Percentiles rank a stretch among this genome's conserved stretches.
Conservation (phyloP, 129 eudicot genomes). For the Lonicera japonica region DNA sequence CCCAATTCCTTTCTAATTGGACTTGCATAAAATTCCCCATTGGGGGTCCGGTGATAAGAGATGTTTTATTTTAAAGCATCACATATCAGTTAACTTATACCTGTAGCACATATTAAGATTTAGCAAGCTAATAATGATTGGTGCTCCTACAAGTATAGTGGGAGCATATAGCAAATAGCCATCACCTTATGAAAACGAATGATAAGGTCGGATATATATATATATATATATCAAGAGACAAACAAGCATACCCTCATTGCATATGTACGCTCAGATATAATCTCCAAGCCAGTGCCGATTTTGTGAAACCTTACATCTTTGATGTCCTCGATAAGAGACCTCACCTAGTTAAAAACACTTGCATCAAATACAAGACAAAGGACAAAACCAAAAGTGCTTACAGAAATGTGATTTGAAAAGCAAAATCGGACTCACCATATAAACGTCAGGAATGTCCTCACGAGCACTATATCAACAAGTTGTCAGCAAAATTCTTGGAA, state of each 20-base stretch:
- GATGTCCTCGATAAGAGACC: slow-evolving; percentile 95
- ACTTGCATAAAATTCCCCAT: too few species aligned
- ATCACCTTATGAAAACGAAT: too few species aligned
- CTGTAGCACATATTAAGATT: too few species aligned
- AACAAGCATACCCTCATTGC: slow-evolving; percentile 68
- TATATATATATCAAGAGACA: too few species aligned
- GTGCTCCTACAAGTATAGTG: too few species aligned
- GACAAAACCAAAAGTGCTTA: background rate
- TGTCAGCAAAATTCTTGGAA: slow-evolving; percentile 12
- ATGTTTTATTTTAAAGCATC: too few species aligned
- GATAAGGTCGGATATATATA: too few species aligned
- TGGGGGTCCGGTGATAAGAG: too few species aligned
- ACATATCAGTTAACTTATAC: too few species aligned
- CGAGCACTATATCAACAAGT: slow-evolving; percentile 55
- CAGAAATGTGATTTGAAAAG: background rate
- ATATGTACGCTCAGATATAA: slow-evolving; percentile 61
- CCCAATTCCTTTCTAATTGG: background rate
- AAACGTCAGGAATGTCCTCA: slow-evolving; percentile 80
- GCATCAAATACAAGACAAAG: slow-evolving; percentile 6
- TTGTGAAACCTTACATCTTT: slow-evolving; percentile 95
- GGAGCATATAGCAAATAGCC: too few species aligned
- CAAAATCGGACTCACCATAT: slow-evolving; percentile 57
- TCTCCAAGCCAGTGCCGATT: slow-evolving; percentile 86
- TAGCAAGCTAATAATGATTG: too few species aligned
- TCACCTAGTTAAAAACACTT: slow-evolving; percentile 44